Evolutionary conservation across 2,329 filamentous ascomycete genomes (phyloP).

Genomic region (Clonostachys rosea): DNA sequence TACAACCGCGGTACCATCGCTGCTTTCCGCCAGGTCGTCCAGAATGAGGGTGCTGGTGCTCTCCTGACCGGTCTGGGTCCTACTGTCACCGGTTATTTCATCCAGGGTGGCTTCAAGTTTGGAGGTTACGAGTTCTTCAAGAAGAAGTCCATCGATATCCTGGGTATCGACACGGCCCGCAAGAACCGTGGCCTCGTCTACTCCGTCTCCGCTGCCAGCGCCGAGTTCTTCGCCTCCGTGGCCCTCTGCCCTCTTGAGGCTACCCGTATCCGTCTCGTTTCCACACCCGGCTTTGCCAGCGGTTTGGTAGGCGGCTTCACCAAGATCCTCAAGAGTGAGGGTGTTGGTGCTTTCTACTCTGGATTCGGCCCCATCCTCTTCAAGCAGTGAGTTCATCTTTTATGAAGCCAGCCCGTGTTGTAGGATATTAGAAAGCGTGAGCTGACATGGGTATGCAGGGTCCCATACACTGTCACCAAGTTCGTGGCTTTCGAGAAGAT

Average conservation of each 20-base stretch:
- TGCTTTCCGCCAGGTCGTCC: slow-evolving; percentile 74
- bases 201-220: slow-evolving; percentile 57
- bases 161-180: slow-evolving; percentile 67
- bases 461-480: slow-evolving; percentile 83
- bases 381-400: neutral
- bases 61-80: slow-evolving; percentile 76
- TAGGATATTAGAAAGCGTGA: neutral
- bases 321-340: slow-evolving; percentile 74
- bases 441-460: slow-evolving; percentile 35
- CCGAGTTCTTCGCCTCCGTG: slow-evolving; percentile 63
- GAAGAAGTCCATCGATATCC: slow-evolving; percentile 71
- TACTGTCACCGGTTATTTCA: slow-evolving; percentile 79
- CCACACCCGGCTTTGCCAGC: slow-evolving; percentile 71
- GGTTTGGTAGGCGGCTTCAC: slow-evolving; percentile 68
- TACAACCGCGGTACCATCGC: slow-evolving; percentile 81
- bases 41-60: slow-evolving; percentile 73
- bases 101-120: slow-evolving; percentile 84
- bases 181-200: slow-evolving; percentile 73
- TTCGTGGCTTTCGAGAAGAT: slow-evolving; percentile 85
- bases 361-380: slow-evolving; percentile 78
- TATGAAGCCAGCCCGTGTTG: neutral
- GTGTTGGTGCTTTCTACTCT: slow-evolving; percentile 76
- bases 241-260: slow-evolving; percentile 82
- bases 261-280: slow-evolving; percentile 82
- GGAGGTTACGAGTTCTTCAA: slow-evolving; percentile 91